Percentiles rank a stretch among this genome's conserved stretches.
Evolutionary conservation across 2,329 filamentous ascomycete species (phyloP).

Genomic region (Trichoderma harzianum): DNA sequence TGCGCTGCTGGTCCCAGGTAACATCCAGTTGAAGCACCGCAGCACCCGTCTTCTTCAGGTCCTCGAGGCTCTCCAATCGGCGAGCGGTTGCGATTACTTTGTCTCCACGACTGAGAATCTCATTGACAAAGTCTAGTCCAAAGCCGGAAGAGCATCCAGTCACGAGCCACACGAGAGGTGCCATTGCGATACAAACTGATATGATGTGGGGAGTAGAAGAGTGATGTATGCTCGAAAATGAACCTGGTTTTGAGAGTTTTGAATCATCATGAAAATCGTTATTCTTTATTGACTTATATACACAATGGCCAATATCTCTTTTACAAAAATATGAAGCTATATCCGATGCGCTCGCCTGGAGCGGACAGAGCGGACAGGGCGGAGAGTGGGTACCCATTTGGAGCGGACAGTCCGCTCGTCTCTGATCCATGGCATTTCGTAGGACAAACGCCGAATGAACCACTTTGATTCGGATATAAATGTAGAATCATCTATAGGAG

Average conservation of each 20-base stretch:
- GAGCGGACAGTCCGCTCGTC: not conserved
- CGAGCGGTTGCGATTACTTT: constrained; percentile 25
- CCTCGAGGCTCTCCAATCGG: constrained; percentile 20
- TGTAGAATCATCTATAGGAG: not conserved
- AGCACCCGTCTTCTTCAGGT: constrained; percentile 25
- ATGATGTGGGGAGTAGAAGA: not conserved
- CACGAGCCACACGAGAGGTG: constrained; percentile 35
- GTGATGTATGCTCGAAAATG: not conserved
- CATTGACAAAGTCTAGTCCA: not conserved
- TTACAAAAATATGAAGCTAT: not conserved
- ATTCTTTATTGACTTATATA: not conserved
- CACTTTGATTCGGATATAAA: not conserved
- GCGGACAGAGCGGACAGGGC: not conserved
- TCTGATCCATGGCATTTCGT: not conserved
- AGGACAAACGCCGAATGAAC: not conserved
- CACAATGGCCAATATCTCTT: not conserved
- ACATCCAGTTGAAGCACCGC: constrained; percentile 33
- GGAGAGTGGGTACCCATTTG: not conserved
- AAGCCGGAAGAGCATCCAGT: constrained; percentile 18
- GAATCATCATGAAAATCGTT: not conserved
- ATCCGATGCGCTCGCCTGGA: not conserved
- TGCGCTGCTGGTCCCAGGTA: constrained; percentile 18
- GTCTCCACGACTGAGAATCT: constrained; percentile 23
- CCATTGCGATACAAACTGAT: constrained; percentile 17
- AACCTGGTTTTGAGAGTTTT: not conserved